Evolutionary conservation across 1,284 basidiomycete species (phyloP).

Genomic region (Golubevia sp.): DNA sequence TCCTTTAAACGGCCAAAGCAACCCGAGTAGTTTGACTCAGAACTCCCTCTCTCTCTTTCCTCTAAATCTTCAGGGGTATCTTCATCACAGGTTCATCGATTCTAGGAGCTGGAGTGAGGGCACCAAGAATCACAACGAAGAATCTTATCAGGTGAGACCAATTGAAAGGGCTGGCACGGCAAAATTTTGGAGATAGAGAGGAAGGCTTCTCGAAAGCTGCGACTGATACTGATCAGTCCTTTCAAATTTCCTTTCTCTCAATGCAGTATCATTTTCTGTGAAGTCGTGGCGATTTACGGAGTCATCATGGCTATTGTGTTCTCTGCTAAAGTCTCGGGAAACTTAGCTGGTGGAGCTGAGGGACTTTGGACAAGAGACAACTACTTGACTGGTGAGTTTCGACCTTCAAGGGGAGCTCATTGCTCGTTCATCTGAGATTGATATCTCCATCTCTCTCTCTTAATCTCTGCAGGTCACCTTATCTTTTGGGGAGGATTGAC

Average conservation of each 20-base stretch:
- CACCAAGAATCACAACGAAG: slow-evolving; percentile 94
- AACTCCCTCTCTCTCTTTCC: background rate
- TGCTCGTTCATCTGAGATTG: background rate
- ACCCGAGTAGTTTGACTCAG: too few species aligned
- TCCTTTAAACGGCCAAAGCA: too few species aligned
- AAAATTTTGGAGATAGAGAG: too few species aligned
- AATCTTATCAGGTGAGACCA: slow-evolving; percentile 85
- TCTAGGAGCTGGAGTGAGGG: slow-evolving; percentile 89
- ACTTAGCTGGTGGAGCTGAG: slow-evolving; percentile 23
- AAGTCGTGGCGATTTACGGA: slow-evolving; percentile 95
- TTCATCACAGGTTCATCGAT: slow-evolving; percentile 94
- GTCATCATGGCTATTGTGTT: slow-evolving; percentile 69
- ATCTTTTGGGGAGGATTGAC: slow-evolving; percentile 59
- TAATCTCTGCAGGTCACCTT: slow-evolving; percentile 24
- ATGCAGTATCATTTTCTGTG: slow-evolving; percentile 89
- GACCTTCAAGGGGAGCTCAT: background rate
- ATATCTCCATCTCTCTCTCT: slow-evolving; percentile 3
- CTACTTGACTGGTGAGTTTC: slow-evolving; percentile 43
- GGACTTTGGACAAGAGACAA: slow-evolving; percentile 44
- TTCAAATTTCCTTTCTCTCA: too few species aligned
- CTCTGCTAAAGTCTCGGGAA: slow-evolving; percentile 52
- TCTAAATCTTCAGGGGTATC: slow-evolving; percentile 77
- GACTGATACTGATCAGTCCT: too few species aligned
- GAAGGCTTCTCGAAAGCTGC: too few species aligned
- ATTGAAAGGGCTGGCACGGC: background rate